Conservation (phyloP, 2,329 filamentous ascomycete genomes). For the Phialophora expanda region DNA sequence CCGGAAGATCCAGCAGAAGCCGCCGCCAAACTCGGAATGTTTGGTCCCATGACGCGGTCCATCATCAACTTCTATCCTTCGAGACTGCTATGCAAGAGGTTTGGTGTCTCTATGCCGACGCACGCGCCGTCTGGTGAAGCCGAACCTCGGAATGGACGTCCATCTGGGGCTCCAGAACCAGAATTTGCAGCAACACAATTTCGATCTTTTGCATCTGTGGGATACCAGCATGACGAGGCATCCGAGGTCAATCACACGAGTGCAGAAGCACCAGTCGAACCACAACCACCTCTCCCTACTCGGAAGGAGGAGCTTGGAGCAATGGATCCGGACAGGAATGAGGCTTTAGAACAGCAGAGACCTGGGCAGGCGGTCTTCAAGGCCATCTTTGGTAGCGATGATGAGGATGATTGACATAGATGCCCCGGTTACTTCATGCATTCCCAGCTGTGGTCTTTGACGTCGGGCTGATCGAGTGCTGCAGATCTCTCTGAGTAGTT, state of each 20-base stretch:
- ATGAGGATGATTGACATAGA: constrained; percentile 63
- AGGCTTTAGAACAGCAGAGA: constrained; percentile 73
- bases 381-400: constrained; percentile 90
- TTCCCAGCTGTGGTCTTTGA: not conserved
- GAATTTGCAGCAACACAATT: constrained; percentile 18
- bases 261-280: constrained; percentile 13
- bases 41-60: constrained; percentile 81
- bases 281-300: not conserved
- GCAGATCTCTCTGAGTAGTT: not conserved
- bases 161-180: constrained; percentile 4
- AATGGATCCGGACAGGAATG: constrained; percentile 76
- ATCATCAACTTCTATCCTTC: constrained; percentile 76
- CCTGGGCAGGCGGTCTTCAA: constrained; percentile 83
- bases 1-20: constrained; percentile 78
- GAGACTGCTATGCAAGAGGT: constrained; percentile 88
- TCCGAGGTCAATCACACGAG: not conserved
- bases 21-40: constrained; percentile 90
- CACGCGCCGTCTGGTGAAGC: constrained; percentile 39
- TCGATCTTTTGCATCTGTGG: constrained; percentile 43
- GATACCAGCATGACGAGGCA: constrained; percentile 41
- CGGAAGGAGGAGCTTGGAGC: constrained; percentile 39
- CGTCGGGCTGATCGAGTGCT: not conserved
- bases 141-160: constrained; percentile 43
- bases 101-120: constrained; percentile 78
- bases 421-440: not conserved